Evolutionary conservation across 2,329 filamentous ascomycete genomes (phyloP), one percentile per base, ranked within the genome.

Genomic region (Aspergillus melleus): DNA sequence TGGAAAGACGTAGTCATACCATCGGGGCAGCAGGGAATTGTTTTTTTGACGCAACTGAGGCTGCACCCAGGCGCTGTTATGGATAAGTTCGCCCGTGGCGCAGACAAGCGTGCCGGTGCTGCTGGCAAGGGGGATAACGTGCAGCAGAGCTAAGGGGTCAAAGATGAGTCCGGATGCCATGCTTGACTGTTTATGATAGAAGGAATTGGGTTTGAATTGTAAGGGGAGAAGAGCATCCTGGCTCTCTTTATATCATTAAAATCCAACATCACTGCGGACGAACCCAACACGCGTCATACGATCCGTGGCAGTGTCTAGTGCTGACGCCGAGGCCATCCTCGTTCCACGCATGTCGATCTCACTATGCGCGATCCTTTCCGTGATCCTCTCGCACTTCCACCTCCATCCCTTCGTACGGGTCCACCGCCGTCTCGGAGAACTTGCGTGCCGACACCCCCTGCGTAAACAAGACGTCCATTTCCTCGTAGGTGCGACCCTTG

Each of bases 381-480:
- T 22, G 42, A 16, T 49, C 51, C 52, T 29, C n/a, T 10, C 47
- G 49, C 16, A 42, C 30, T 12, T 54, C 26, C 49, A 53, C 16
- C 14, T 42, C 54, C 11, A 36, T 26, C 20, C 52, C 54, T 29
- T 52, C 64, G 55, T 68, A 70, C 1, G 72, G 71, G 61, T 75
- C 70, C 60, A 77, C 74, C 36, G 66, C 60, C 32, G 72, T 73
- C 2, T 67, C 57, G 32, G 64, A 69, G 55, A 78, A 81, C 55
- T 77, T 74, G 22, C 77, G 70, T 10, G 78, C 78, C 10, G 70
- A 63, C 9, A 80, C 68, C 6, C 67, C 61, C 32, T 69, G 69
- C 62, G 78, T 76, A 61, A 81, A 81, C 44, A 81, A 49, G 39
- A 72, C 65, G 56, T 73, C 70, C 42, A 73, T 47, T 57, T 73